Percentiles rank a stretch among this genome's conserved stretches.
Evolutionary conservation across 148 eudicot genomes (phyloP).

Genomic region (Rhododendron ovatum): DNA sequence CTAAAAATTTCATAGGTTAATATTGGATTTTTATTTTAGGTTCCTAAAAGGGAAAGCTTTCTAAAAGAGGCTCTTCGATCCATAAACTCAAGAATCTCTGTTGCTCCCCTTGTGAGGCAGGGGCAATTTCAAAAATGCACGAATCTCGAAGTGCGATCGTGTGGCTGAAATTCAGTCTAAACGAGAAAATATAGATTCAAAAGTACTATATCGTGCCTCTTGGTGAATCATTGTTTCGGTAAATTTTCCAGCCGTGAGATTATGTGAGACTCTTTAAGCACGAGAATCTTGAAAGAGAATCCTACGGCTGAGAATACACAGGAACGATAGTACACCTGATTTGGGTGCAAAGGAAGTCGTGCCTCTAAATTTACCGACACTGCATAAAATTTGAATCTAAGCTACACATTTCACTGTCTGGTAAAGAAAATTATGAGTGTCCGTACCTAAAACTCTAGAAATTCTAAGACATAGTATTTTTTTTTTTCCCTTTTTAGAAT

Average conservation of each 20-base stretch:
- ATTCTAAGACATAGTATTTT: neutral
- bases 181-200: neutral
- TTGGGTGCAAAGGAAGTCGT: neutral
- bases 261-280: neutral
- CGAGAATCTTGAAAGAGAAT: neutral
- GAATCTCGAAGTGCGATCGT: neutral
- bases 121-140: neutral
- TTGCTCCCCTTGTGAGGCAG: neutral
- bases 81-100: neutral
- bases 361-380: neutral
- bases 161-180: neutral
- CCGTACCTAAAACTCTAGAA: neutral
- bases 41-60: neutral
- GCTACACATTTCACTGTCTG: neutral
- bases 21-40: neutral
- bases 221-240: neutral
- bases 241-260: neutral
- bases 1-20: neutral
- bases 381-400: neutral
- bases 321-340: neutral
- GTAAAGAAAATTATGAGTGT: neutral
- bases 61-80: neutral
- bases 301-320: neutral
- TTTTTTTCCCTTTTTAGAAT: neutral
- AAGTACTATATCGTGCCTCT: neutral